Percentiles rank a stretch among this genome's conserved stretches.
These are phyloP conservation scores for Cercospora brassicicola DNA, from an alignment of 2,329 filamentous ascomycete genomes.

Conservation along the genomic window DNA sequence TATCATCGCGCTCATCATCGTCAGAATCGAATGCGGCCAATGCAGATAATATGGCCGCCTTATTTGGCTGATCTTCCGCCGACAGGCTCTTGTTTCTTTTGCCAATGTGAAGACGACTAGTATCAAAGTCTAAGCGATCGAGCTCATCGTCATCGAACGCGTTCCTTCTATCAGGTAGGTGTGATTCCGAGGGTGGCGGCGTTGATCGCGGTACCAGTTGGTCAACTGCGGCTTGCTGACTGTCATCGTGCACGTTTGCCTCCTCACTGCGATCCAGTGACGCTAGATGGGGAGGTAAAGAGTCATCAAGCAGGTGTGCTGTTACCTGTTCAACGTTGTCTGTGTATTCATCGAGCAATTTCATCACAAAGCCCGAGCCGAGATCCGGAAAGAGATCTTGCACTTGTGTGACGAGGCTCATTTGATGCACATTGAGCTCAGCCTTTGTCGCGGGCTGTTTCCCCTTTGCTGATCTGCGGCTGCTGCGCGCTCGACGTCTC, in stretches of 20 bases:
- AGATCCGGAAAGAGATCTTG: conserved; percentile 90
- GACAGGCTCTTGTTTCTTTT: conserved; percentile 54
- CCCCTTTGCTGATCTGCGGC: conserved; percentile 65
- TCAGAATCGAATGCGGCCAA: conserved; percentile 87
- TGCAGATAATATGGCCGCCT: conserved; percentile 84
- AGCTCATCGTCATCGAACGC: conserved; percentile 80
- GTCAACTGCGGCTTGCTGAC: conserved; percentile 32
- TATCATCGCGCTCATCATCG: conserved; percentile 95
- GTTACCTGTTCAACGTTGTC: conserved; percentile 78
- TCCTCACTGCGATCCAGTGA: conserved; percentile 64
- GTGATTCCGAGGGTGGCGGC: conserved; percentile 43
- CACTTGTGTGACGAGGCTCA: conserved; percentile 84
- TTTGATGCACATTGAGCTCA: conserved; percentile 71
- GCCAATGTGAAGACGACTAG: conserved; percentile 74
- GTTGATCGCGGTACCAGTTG: conserved; percentile 61
- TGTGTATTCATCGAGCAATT: conserved; percentile 74
- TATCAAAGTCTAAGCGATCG: conserved; percentile 66
- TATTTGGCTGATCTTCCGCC: conserved; percentile 70
- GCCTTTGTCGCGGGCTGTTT: conserved; percentile 42
- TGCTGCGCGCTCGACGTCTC: conserved; percentile 61
- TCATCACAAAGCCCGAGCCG: conserved; percentile 77
- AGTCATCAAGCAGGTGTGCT: conserved; percentile 76
- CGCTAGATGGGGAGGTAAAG: conserved; percentile 68
- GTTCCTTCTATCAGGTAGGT: conserved; percentile 63
- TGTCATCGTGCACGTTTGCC: conserved; percentile 48